Percentiles rank a stretch among this genome's conserved stretches.
phyloP scores from a whole-genome alignment of 2,329 filamentous ascomycete genomes.

The Ceratocystis albifundus region DNA sequence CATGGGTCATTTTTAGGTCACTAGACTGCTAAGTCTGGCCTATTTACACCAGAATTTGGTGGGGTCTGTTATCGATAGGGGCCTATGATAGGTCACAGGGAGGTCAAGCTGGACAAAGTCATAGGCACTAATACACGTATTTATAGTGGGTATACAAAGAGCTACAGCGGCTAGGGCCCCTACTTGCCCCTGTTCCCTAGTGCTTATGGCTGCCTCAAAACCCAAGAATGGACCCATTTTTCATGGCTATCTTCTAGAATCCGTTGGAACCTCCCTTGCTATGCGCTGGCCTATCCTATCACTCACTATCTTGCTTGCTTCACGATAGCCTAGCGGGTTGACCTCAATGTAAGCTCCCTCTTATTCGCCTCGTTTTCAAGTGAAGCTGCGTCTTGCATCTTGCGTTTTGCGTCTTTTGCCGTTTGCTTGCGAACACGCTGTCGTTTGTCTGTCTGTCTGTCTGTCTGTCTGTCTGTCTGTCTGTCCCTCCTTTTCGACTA shows the following conservation, averaged over 20 bases:
- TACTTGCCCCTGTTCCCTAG: no score
- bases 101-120: background rate
- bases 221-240: background rate
- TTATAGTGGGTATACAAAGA: background rate
- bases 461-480: no score
- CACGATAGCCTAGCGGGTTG: background rate
- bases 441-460: no score
- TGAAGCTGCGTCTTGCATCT: no score
- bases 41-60: background rate
- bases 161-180: background rate
- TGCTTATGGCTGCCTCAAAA: background rate
- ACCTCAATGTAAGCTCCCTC: background rate
- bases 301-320: background rate
- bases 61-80: background rate
- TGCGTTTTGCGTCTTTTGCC: no score
- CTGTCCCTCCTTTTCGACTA: no score
- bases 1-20: no score
- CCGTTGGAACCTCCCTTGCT: slow-evolving; percentile 25
- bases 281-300: background rate
- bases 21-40: background rate
- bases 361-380: no score
- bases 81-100: background rate
- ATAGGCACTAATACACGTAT: background rate
- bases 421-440: background rate
- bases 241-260: slow-evolving; percentile 25